Percentiles rank a stretch among this genome's conserved stretches.
Conservation (phyloP, 2,329 filamentous ascomycete species). For the Bipolaris bicolor region DNA sequence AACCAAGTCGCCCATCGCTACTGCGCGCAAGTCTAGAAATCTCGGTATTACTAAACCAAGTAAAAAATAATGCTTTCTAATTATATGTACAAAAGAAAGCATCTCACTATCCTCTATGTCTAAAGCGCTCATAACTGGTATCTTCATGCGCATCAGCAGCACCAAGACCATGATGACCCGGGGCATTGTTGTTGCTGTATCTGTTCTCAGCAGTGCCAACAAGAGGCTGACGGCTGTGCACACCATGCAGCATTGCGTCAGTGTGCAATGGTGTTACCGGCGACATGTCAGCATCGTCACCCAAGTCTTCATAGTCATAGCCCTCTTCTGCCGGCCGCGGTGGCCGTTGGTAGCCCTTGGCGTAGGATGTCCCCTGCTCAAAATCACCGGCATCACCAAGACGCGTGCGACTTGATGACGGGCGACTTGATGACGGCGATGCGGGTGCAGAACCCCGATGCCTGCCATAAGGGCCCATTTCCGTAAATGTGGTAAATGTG, state of each 20-base stretch:
- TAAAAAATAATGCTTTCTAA: too few species aligned
- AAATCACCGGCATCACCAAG: slow-evolving; percentile 23
- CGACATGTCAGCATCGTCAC: slow-evolving; percentile 30
- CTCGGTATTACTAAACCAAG: too few species aligned
- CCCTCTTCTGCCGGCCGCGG: slow-evolving; percentile 17
- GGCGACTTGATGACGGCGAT: slow-evolving; percentile 29
- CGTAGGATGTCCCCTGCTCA: slow-evolving; percentile 36
- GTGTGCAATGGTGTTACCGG: slow-evolving; percentile 30
- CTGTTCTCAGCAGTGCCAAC: slow-evolving; percentile 13
- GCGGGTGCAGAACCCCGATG: slow-evolving; percentile 14
- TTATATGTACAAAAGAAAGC: too few species aligned
- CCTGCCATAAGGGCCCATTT: slow-evolving; percentile 22
- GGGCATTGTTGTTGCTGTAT: slow-evolving; percentile 3
- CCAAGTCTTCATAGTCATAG: slow-evolving; percentile 29
- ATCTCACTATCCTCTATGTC: slow-evolving; percentile 7
- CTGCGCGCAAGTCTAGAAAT: too few species aligned
- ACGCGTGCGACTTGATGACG: slow-evolving; percentile 30
- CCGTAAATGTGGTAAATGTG: slow-evolving; percentile 38
- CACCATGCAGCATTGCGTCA: slow-evolving; percentile 27
- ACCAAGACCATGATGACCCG: slow-evolving; percentile 16
- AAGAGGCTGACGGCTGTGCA: slow-evolving; percentile 26
- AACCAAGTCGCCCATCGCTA: too few species aligned
- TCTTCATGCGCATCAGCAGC: slow-evolving; percentile 15
- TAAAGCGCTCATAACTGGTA: slow-evolving; percentile 28
- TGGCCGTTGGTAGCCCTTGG: slow-evolving; percentile 33